These are phyloP conservation scores for Piromyces finnis DNA, from an alignment of 192 early-diverging fungal species.

Conservation along the genomic window DNA sequence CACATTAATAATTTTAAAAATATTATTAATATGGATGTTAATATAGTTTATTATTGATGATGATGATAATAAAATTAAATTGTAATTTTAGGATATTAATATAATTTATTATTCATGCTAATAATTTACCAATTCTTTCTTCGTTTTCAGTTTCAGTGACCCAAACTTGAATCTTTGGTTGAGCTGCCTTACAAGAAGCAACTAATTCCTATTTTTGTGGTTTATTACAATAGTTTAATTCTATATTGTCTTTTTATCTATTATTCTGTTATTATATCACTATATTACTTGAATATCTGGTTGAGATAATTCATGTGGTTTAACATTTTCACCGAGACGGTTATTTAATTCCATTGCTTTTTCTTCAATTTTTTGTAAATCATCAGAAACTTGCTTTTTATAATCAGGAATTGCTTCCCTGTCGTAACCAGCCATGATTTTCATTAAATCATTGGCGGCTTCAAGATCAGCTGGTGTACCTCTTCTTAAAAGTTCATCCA, in stretches of 20 bases:
- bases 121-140: conserved; percentile 58
- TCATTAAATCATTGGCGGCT: conserved; percentile 95
- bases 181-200: conserved; percentile 43
- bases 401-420: conserved; percentile 60
- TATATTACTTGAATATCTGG: conserved; percentile 9
- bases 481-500: conserved; percentile 91
- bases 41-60: too few relatives aligned
- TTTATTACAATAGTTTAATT: too few relatives aligned
- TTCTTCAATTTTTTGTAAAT: conserved; percentile 62
- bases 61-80: too few relatives aligned
- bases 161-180: conserved; percentile 53
- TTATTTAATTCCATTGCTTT: conserved; percentile 60
- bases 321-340: conserved; percentile 49
- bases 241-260: too few relatives aligned
- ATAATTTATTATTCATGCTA: too few relatives aligned
- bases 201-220: conserved; percentile 51
- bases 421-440: conserved; percentile 88
- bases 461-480: conserved; percentile 82
- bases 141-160: conserved; percentile 61
- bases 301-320: conserved; percentile 25
- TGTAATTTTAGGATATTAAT: too few relatives aligned
- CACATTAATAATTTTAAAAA: too few relatives aligned
- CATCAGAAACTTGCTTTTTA: conserved; percentile 58
- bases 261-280: too few relatives aligned
- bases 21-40: too few relatives aligned